Conservation (phyloP, 768 basidiomycete genomes). For the Pulveroboletus sp. region DNA sequence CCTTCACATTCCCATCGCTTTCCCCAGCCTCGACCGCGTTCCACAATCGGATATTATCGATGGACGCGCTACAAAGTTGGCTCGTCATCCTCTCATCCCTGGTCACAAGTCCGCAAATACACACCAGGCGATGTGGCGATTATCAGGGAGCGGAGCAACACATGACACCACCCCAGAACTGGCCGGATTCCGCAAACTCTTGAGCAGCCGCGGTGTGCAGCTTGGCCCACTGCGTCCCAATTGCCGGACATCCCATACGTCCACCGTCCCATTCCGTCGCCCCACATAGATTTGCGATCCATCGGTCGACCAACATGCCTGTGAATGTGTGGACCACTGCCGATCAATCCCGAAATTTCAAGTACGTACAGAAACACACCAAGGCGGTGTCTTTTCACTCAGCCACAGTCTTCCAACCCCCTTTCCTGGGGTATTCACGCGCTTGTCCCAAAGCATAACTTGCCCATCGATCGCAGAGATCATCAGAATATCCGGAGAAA, state of each 20-base stretch:
- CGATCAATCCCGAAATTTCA: conserved; percentile 2
- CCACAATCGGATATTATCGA: conserved; percentile 93
- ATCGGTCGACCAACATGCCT: conserved; percentile 95
- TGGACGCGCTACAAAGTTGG: conserved; percentile 63
- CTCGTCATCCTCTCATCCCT: conserved; percentile 20
- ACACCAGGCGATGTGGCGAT: conserved; percentile 88
- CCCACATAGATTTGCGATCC: conserved; percentile 90
- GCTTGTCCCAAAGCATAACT: conserved; percentile 86
- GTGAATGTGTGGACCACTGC: conserved; percentile 7
- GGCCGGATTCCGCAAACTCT: conserved; percentile 79
- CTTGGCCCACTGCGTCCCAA: conserved; percentile 60
- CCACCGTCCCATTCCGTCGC: conserved; percentile 84
- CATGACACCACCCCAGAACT: conserved; percentile 93
- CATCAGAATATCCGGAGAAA: conserved; percentile 82
- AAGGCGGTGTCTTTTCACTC: conserved; percentile 90
- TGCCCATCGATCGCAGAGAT: conserved; percentile 92
- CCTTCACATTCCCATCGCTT: conserved; percentile 57
- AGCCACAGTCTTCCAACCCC: conserved; percentile 86
- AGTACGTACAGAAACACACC: conserved; percentile 86
- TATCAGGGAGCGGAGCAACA: conserved; percentile 88
- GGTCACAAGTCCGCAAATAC: conserved; percentile 25
- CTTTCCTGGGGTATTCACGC: conserved; percentile 58
- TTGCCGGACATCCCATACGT: conserved; percentile 92
- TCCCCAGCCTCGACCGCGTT: conserved; percentile 80
- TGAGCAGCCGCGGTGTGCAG: conserved; percentile 73